phyloP scores from a whole-genome alignment of 192 early-diverging fungal genomes.

The Tieghemiomyces parasiticus region DNA sequence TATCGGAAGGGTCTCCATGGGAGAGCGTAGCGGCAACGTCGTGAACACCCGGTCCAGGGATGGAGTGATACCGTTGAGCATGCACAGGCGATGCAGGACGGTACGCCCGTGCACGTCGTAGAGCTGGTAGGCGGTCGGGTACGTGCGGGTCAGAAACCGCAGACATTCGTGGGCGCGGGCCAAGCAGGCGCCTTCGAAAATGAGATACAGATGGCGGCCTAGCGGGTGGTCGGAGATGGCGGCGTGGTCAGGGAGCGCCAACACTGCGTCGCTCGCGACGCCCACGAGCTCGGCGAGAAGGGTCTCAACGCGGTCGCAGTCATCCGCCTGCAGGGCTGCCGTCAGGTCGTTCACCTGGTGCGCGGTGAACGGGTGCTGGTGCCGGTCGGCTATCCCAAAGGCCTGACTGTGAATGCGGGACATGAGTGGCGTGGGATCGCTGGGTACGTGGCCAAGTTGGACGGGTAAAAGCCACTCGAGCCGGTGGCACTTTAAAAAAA shows the following conservation, averaged over 20 bases:
- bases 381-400: no score
- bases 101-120: constrained; percentile 44
- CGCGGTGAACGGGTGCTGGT: no score
- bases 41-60: constrained; percentile 7
- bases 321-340: not conserved
- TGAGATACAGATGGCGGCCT: not conserved
- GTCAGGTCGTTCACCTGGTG: not conserved
- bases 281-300: not conserved
- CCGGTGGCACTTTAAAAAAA: no score
- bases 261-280: not conserved
- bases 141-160: constrained; percentile 5
- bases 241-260: not conserved
- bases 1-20: not conserved
- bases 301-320: not conserved
- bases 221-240: not conserved
- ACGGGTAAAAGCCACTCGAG: no score
- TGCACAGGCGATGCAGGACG: constrained; percentile 30
- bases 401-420: no score
- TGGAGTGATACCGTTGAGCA: constrained; percentile 12
- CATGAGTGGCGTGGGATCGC: no score
- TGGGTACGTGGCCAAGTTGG: no score
- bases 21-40: constrained; percentile 5
- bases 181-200: constrained; percentile 15
- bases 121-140: constrained; percentile 6
- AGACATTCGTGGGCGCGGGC: constrained; percentile 9